phyloP scores from a whole-genome alignment of 2,329 filamentous ascomycete genomes.

The Ceratocystis cubensis region DNA sequence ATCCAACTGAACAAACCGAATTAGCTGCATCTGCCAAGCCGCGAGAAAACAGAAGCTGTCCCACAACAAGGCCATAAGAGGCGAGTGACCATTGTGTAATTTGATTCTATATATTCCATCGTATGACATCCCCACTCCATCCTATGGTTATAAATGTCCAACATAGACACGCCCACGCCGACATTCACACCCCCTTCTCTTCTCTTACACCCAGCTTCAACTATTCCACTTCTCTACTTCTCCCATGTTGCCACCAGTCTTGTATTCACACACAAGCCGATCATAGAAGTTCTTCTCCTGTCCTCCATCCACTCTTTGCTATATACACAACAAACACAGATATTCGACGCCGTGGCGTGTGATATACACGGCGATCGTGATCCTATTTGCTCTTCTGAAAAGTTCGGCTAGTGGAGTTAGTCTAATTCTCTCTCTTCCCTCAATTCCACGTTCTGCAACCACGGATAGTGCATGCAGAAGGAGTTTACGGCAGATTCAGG shows the following conservation, averaged over 20 bases:
- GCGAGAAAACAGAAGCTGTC: neutral
- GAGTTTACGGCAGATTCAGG: neutral
- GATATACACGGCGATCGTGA: neutral
- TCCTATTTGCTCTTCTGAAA: neutral
- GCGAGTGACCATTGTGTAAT: neutral
- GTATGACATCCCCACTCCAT: neutral
- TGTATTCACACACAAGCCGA: neutral
- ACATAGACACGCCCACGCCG: neutral
- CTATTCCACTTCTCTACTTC: neutral
- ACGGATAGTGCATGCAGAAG: conserved; percentile 1
- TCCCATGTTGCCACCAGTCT: neutral
- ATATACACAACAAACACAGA: neutral
- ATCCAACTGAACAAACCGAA: neutral
- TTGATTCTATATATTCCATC: neutral
- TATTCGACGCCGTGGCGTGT: neutral
- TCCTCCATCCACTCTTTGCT: neutral
- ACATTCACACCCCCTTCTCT: neutral
- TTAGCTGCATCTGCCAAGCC: neutral
- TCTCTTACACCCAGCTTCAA: neutral
- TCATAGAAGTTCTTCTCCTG: neutral
- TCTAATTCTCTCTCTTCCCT: neutral
- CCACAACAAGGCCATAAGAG: neutral
- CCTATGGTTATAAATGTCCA: neutral
- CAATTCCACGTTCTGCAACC: neutral
- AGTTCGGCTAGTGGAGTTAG: neutral